phyloP scores from a whole-genome alignment of 108 stramenopile genomes.

The Hondaea fermentalgiana region DNA sequence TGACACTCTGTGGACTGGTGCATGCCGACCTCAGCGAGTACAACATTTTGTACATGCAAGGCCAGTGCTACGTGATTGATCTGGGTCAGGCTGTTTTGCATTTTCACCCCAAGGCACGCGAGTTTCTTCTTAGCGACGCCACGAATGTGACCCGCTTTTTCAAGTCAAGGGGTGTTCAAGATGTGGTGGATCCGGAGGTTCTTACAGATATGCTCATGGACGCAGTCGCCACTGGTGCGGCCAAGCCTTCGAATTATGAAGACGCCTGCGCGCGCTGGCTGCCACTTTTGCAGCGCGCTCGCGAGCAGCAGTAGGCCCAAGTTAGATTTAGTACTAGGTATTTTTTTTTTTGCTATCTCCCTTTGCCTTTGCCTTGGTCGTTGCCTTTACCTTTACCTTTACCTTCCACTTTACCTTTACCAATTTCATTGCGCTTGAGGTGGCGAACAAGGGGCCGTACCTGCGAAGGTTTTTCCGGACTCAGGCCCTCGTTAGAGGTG shows the following conservation, averaged over 20 bases:
- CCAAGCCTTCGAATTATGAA: not conserved
- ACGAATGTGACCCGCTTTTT: constrained; percentile 20
- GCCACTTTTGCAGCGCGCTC: not conserved
- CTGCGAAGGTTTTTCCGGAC: no score
- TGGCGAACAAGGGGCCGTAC: no score
- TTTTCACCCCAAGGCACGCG: not conserved
- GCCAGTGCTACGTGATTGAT: constrained; percentile 19
- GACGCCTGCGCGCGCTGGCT: not conserved
- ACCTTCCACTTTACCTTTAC: no score
- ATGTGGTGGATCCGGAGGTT: not conserved
- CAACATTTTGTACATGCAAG: constrained; percentile 34
- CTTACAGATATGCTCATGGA: not conserved
- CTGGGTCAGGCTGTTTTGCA: constrained; percentile 21
- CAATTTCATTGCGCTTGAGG: no score
- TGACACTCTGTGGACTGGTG: constrained; percentile 27
- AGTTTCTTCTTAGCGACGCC: not conserved
- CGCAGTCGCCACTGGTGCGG: not conserved
- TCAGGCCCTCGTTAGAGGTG: no score
- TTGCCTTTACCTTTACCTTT: no score
- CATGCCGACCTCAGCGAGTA: constrained; percentile 51
- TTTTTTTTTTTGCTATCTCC: no score
- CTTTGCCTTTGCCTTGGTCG: no score
- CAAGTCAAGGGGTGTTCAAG: not conserved
- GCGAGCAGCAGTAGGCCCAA: no score
- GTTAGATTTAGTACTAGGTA: no score